These are phyloP conservation scores for Shiraia bambusicola DNA, from an alignment of 2,329 filamentous ascomycete genomes.

Conservation along the genomic window DNA sequence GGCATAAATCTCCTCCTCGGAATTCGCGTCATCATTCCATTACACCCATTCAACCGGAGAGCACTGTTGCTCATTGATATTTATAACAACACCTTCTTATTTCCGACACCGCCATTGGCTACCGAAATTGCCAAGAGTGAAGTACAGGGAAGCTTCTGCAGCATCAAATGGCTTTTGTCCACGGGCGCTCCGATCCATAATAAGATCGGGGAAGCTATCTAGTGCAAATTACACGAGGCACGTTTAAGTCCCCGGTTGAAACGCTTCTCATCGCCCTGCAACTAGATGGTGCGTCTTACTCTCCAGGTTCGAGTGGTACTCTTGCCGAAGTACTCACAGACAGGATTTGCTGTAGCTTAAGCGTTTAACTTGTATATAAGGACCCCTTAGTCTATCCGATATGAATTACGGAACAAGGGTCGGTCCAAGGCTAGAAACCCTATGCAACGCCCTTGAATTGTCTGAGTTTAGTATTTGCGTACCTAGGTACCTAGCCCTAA, in stretches of 20 bases:
- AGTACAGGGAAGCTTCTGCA: slow-evolving; percentile 5
- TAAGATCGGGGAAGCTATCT: slow-evolving; percentile 18
- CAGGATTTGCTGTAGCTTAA: too few species aligned
- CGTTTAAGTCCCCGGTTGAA: slow-evolving; percentile 24
- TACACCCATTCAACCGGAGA: slow-evolving; percentile 14
- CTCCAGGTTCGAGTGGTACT: slow-evolving; percentile 21
- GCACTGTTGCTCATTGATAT: slow-evolving; percentile 17
- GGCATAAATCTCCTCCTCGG: slow-evolving; percentile 28
- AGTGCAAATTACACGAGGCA: slow-evolving; percentile 17
- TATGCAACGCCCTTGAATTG: too few species aligned
- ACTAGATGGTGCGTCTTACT: slow-evolving; percentile 13
- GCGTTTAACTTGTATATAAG: too few species aligned
- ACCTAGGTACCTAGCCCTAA: too few species aligned
- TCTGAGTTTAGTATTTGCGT: too few species aligned
- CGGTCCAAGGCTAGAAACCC: too few species aligned
- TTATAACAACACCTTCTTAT: slow-evolving; percentile 23
- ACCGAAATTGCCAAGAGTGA: slow-evolving; percentile 17
- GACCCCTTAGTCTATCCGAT: too few species aligned
- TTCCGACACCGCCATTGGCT: slow-evolving; percentile 25
- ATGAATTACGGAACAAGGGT: too few species aligned
- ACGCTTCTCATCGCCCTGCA: slow-evolving; percentile 29
- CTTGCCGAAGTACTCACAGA: too few species aligned
- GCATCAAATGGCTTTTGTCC: slow-evolving; percentile 29
- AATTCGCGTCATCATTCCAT: slow-evolving; percentile 28
- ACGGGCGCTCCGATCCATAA: slow-evolving; percentile 27